Evolutionary conservation across 2,329 filamentous ascomycete genomes (phyloP), one percentile per base, ranked within the genome.

Genomic region (Pseudogymnoascus pannorum): DNA sequence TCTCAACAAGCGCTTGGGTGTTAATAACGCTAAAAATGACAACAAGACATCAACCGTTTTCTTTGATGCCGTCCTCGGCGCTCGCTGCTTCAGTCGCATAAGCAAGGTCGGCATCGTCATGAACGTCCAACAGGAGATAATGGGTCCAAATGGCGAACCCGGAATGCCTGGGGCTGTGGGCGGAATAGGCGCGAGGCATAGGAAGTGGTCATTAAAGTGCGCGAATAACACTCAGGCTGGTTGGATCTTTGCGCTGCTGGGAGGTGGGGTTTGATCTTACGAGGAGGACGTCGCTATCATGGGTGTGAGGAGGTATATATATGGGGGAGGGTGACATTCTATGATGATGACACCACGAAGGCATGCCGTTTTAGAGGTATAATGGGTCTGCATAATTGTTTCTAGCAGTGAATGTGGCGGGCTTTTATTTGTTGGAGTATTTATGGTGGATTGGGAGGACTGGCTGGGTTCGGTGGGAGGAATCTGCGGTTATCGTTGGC

Each of bases 161-260:
- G 70, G 69, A 12, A 65, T 60, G 24, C 61, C 68, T 20, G 61
- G 63, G 1, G 63, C 64, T n/a, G 58, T 61, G 9, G 70, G 70
- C 16, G 69, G 85, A 64, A 94, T 91, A 63, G 86, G 87, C 44
- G 92, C 90, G 6, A 89, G 83, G 68, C 92, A 91, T 75, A 91
- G 86, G 74, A 94, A 94, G 74, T 94, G 91, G 40, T 94, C 88
- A 63, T 89, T 93, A 57, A 94, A 80, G 64, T 87, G 83, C 70
- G 94, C 60, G 20, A 67, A 64, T 61, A 62, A 60, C 9, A 63
- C 65, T 1, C 66, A 72, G 57, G 64, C 67, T 33, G 63, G 65
- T n/a, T 72, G 69, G 69, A 68, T 71, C 58, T 71, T 66, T 24
- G 29, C 29, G n/a, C 22, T 64, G 22, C n/a, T 64, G 20, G 59